Evolutionary conservation across 352 stramenopile species (phyloP).

Genomic region (Globisporangium perplexum): DNA sequence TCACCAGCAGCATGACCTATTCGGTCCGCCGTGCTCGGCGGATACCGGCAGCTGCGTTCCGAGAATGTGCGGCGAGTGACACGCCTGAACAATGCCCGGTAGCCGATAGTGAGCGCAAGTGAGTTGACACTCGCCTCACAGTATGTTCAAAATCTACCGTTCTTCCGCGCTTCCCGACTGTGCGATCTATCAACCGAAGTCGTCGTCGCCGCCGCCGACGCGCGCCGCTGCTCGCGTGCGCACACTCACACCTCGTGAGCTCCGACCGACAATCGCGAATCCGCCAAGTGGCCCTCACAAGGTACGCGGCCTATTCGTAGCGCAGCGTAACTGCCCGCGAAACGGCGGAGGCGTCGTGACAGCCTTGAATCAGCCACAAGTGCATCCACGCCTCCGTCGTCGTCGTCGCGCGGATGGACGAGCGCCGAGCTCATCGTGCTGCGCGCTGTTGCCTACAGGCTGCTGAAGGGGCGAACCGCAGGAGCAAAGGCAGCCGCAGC

Average conservation of each 20-base stretch:
- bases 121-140: not conserved
- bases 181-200: not conserved
- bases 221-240: no score
- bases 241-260: not conserved
- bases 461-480: slow-evolving; percentile 19
- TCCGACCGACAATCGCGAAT: not conserved
- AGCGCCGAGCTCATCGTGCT: slow-evolving; percentile 22
- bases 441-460: slow-evolving; percentile 24
- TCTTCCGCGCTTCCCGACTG: not conserved
- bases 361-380: no score
- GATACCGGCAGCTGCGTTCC: not conserved
- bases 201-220: no score
- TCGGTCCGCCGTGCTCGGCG: not conserved
- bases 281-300: not conserved
- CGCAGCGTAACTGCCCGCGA: no score
- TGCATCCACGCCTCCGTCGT: no score
- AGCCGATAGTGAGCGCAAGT: not conserved
- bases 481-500: not conserved
- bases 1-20: not conserved
- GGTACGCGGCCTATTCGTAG: no score
- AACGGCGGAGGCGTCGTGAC: not conserved
- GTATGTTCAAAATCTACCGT: not conserved
- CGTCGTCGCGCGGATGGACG: no score
- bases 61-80: not conserved
- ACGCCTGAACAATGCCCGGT: no score